phyloP scores from a whole-genome alignment of 2,329 filamentous ascomycete genomes.

The Cladosporium halotolerans region DNA sequence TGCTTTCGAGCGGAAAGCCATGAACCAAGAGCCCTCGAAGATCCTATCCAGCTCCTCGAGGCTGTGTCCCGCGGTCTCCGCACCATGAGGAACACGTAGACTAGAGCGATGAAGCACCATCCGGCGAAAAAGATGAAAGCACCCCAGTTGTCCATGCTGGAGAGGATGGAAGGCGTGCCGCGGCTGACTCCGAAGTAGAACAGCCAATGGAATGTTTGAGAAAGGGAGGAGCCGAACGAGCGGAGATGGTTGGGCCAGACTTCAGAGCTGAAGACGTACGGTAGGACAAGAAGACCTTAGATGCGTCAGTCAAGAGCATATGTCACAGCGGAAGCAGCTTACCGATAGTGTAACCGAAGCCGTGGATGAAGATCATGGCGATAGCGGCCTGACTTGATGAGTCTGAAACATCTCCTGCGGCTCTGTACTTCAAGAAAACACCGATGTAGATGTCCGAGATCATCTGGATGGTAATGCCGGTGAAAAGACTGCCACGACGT shows the following conservation, averaged over 20 bases:
- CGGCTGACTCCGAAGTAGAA: slow-evolving; percentile 38
- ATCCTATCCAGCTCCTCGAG: slow-evolving; percentile 36
- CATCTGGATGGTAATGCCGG: slow-evolving; percentile 35
- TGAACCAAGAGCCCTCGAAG: slow-evolving; percentile 28
- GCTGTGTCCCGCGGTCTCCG: slow-evolving; percentile 41
- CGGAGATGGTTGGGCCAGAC: slow-evolving; percentile 43
- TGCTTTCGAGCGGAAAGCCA: background rate
- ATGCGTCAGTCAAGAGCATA: background rate
- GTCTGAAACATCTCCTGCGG: slow-evolving; percentile 20
- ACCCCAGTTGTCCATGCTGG: slow-evolving; percentile 35
- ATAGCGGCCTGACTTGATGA: slow-evolving; percentile 36
- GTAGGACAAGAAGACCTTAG: slow-evolving; percentile 32
- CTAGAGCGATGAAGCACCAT: slow-evolving; percentile 33
- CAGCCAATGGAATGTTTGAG: slow-evolving; percentile 39
- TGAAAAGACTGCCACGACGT: slow-evolving; percentile 23
- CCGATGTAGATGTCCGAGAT: slow-evolving; percentile 39
- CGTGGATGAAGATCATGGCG: slow-evolving; percentile 41
- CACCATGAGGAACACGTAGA: slow-evolving; percentile 37
- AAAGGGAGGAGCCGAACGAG: slow-evolving; percentile 38
- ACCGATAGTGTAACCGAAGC: slow-evolving; percentile 40
- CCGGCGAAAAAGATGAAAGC: slow-evolving; percentile 40
- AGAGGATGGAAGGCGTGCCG: slow-evolving; percentile 32
- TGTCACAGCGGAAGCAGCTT: background rate
- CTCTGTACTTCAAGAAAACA: slow-evolving; percentile 34
- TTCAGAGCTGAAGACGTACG: slow-evolving; percentile 42